Base-by-base conservation (phyloP, 495 filamentous ascomycete species). In the Penicillium bialowiezense region DNA sequence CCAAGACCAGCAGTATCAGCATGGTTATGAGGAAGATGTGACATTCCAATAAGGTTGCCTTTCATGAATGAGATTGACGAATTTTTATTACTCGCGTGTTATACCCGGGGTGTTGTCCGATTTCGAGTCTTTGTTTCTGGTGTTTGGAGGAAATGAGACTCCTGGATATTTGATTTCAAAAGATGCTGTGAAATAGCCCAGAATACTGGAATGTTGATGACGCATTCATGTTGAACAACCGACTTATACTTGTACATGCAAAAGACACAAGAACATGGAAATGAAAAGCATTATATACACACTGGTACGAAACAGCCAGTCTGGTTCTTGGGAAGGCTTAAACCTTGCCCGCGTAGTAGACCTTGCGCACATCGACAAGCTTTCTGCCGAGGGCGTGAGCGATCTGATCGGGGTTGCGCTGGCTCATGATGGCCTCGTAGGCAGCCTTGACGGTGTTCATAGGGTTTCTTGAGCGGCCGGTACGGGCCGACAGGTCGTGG, bases 361-460 rank as follows among this genome's bases (percentile, higher is more conserved):
- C 93, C 76, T 91, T 97, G 60, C 93, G 77, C 38, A 91, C 86
- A 76, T 98, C 93, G 14, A 97, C 90, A 55, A 98, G 68, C 79
- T 98, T 98, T 79, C 84, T 90, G 36, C 93, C 92, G 42, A 90
- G 71, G 33, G 85, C 92, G 24, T 85, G 73, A 36, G 93, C 93
- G 63, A 98, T 79, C 58, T 90, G 84, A 63, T 97, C 89, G 8
- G 95, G 95, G 55, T 92, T 71, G 49, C 76, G 79, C 74, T 99
- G 93, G 70, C 69, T 86, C 70, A 79, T 75, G 37, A 99, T 75
- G 1, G 92, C 93, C 62, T 91, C 58, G 62, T 87, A 87, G 23
- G 87, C 81, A 12, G 93, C 92, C 74, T 97, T 97, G 58, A 95
- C 85, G 12, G 90, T 86, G 71, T 99, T 99, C 90, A 97, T 95